A percentile compares a stretch with the other conserved stretches of the same genome.
phyloP scores from a whole-genome alignment of 495 filamentous ascomycete genomes.

The Collariella sp. region DNA sequence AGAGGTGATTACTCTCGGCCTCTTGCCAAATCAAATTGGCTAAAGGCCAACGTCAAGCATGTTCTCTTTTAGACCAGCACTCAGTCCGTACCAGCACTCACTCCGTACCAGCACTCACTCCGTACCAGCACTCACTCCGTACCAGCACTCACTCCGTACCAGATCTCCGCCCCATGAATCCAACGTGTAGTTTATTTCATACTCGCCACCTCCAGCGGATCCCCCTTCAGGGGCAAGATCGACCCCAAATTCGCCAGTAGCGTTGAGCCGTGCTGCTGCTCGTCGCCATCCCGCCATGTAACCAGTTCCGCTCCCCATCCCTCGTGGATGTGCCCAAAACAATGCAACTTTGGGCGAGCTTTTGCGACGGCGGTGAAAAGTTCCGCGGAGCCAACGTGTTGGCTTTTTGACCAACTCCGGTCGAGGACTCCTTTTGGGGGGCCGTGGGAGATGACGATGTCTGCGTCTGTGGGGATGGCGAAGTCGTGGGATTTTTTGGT shows the following conservation, averaged over 20 bases:
- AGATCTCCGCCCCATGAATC: too few species aligned
- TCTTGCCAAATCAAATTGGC: too few species aligned
- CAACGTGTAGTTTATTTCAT: too few species aligned
- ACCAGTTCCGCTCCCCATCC: constrained; percentile 59
- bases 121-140: too few species aligned
- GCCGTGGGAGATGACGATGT: constrained; percentile 68
- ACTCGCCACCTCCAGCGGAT: constrained; percentile 3
- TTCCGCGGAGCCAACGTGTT: constrained; percentile 47
- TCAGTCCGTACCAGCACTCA: too few species aligned
- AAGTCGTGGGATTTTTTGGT: constrained; percentile 44
- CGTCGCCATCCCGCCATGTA: constrained; percentile 42
- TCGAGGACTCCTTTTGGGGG: constrained; percentile 57
- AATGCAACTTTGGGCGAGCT: constrained; percentile 51
- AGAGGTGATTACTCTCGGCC: too few species aligned
- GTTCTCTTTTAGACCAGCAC: too few species aligned
- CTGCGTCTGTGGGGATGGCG: constrained; percentile 40
- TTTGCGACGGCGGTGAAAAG: constrained; percentile 49
- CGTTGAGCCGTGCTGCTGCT: constrained; percentile 23
- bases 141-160: too few species aligned
- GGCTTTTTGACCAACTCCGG: constrained; percentile 15
- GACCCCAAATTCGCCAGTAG: constrained; percentile 39
- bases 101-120: too few species aligned
- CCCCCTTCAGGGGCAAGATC: constrained; percentile 8
- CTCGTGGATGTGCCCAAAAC: constrained; percentile 71
- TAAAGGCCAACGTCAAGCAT: too few species aligned